Evolutionary conservation across 2,329 filamentous ascomycete species (phyloP), one percentile per base, ranked within the genome.

Genomic region (Diaporthe capsici): DNA sequence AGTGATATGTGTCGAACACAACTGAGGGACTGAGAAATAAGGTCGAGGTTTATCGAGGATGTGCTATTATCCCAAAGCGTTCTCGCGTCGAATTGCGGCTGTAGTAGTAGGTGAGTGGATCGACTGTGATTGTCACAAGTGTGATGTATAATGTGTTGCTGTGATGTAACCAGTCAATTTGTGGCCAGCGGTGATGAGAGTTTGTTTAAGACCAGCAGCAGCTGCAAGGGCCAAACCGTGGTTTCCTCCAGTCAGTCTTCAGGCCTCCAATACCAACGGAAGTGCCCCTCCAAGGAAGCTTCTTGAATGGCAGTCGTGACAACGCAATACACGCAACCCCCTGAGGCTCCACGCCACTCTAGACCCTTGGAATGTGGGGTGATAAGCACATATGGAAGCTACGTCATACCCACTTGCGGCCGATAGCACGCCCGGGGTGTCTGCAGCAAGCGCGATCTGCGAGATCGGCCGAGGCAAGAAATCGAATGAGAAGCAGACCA

Each of bases 381-480:
- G 39, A 34, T 39, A 34, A 37, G 60, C 39, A 15, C n/a, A 22
- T 6, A 4, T 3, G 22, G 57, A 22, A 31, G 13, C 49, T 71
- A 71, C 68, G 68, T 71, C 68, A 71, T n/a, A 7, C 12, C 25
- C 20, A 25, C 17, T 3, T n/a, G 12, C 31, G 1, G 6, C 31
- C 22, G 70, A 63, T 53, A 44, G 6, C 71, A 63, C 71, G 25
- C 47, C 57, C 13, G 57, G 71, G 47, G 71, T 73, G 71, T 39
- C 15, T 28, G 9, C 47, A 73, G 47, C n/a, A 37, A 0, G 3
- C 20, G 22, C 22, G 15, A 72, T n/a, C 13, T 72, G 57, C 71
- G 71, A 51, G 25, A 72, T 63, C 71, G 71, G 71, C 71, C 31
- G 37, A 37, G 57, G 58, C 47, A 53, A 60, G 37, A 63, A 49